Base-by-base conservation (phyloP, 139 green algal species). In the Auxenochlorella protothecoides region DNA sequence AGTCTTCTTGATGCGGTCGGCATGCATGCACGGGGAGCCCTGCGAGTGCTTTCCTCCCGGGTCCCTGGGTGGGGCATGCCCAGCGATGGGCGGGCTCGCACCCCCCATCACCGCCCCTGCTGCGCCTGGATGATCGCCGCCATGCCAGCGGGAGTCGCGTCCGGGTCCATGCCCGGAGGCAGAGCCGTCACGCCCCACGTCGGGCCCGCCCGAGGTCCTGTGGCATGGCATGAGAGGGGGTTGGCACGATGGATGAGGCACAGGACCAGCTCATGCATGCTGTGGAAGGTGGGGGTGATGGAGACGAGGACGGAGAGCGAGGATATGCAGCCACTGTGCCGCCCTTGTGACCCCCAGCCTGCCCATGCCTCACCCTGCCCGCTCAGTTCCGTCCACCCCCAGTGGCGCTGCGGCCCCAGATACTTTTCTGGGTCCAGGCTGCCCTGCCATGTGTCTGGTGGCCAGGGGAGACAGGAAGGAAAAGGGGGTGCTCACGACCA, bases 121-220 rank as follows among this genome's bases (percentile, higher is more conserved):
- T 92, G 87, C 68, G 56, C 70, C 4, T 83, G 61, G 59, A 92
- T 80, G 16, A 78, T 75, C 3, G 79, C 78, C 5, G 71, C 70
- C 55, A 87, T 12, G 62, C 70, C 52, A 73, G 69, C 10, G 71
- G 81, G 72, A 61, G 70, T 59, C 12, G 53, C 67, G 51, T 68
- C 65, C 68, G 77, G 73, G 6, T 87, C 78, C 51, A 70, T 62
- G 14, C 89, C 89, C 2, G 85, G 82, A 0, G 86, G 82, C 65
- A 86, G 51, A n/a, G 81, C 70, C 8, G 80, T 85, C 13, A 95
- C 89, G 3, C 89, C 89, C 89, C 89, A 95, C 16, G 73, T 59
- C 4, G 75, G 76, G 14, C 80, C 86, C 12, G 70, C 15, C 16
- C 27, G 5, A 14, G 76, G 74, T 5, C 71, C 78, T 68, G 71